phyloP scores from a whole-genome alignment of 2,329 filamentous ascomycete species.

The Epicoccum sorghinum region DNA sequence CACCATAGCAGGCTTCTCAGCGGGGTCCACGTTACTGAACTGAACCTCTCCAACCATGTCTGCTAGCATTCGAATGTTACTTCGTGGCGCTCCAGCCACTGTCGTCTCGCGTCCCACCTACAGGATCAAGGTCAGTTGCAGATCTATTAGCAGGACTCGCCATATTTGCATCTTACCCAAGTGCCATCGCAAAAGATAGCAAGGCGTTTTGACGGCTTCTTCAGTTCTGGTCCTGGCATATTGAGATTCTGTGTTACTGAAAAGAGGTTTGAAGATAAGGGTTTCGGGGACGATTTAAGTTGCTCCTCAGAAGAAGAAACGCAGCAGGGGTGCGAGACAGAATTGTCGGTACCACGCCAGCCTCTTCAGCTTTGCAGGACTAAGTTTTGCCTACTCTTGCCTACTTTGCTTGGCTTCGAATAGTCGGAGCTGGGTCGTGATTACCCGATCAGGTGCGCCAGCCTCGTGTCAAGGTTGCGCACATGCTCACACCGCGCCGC shows the following conservation, averaged over 20 bases:
- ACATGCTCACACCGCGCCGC: constrained; percentile 7
- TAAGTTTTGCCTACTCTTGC: constrained; percentile 3
- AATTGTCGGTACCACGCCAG: too few relatives aligned
- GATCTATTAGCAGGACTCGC: neutral
- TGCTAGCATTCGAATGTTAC: constrained; percentile 43
- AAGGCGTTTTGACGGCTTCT: constrained; percentile 32
- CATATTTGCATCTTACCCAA: constrained; percentile 26
- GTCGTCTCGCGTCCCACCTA: constrained; percentile 39
- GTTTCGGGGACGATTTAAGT: too few relatives aligned
- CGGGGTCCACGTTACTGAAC: constrained; percentile 16
- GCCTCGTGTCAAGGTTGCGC: constrained; percentile 16
- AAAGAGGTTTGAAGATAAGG: too few relatives aligned
- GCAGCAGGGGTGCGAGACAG: too few relatives aligned
- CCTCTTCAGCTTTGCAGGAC: too few relatives aligned
- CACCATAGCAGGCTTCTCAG: constrained; percentile 23
- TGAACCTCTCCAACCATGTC: constrained; percentile 39
- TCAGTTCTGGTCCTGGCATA: constrained; percentile 18
- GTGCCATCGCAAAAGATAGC: constrained; percentile 45
- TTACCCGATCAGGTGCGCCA: constrained; percentile 25
- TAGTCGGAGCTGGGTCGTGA: constrained; percentile 7
- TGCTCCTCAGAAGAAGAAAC: too few relatives aligned
- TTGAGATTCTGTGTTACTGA: neutral
- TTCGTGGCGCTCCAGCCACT: constrained; percentile 32
- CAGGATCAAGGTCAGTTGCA: neutral
- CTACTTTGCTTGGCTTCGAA: constrained; percentile 4